phyloP scores from a whole-genome alignment of 306 rosid species.

The Neltuma alba region DNA sequence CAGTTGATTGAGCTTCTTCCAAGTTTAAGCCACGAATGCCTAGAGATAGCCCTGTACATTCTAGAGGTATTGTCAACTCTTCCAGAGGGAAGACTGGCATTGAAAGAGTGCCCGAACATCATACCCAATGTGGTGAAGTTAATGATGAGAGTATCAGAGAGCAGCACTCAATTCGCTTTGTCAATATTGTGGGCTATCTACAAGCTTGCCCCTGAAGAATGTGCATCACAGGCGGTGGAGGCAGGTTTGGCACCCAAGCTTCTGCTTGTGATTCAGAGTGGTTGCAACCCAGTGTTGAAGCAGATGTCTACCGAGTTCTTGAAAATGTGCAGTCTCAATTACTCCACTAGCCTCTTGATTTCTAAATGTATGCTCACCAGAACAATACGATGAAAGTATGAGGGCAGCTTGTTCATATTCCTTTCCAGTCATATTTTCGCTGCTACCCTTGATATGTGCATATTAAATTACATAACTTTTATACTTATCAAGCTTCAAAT shows the following conservation, averaged over 20 bases:
- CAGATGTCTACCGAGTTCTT: slow-evolving; percentile 72
- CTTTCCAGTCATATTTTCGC: not conserved
- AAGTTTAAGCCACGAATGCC: slow-evolving; percentile 51
- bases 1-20: slow-evolving; percentile 70
- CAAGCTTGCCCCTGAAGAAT: slow-evolving; percentile 74
- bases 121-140: slow-evolving; percentile 64
- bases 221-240: slow-evolving; percentile 70
- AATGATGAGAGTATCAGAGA: slow-evolving; percentile 83
- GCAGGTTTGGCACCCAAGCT: slow-evolving; percentile 84
- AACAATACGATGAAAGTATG: slow-evolving; percentile 61
- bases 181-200: slow-evolving; percentile 77
- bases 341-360: slow-evolving; percentile 64
- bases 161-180: slow-evolving; percentile 65
- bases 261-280: slow-evolving; percentile 82
- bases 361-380: slow-evolving; percentile 85
- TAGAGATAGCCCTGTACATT: slow-evolving; percentile 59
- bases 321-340: slow-evolving; percentile 78
- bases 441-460: not conserved
- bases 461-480: not conserved
- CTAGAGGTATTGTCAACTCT: slow-evolving; percentile 64
- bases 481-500: not conserved
- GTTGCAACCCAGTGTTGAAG: slow-evolving; percentile 72
- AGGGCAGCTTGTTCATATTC: slow-evolving; percentile 40
- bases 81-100: slow-evolving; percentile 67
- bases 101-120: slow-evolving; percentile 67